Evolutionary conservation across 345 rosid species (phyloP).

Genomic region (Mangifera indica): DNA sequence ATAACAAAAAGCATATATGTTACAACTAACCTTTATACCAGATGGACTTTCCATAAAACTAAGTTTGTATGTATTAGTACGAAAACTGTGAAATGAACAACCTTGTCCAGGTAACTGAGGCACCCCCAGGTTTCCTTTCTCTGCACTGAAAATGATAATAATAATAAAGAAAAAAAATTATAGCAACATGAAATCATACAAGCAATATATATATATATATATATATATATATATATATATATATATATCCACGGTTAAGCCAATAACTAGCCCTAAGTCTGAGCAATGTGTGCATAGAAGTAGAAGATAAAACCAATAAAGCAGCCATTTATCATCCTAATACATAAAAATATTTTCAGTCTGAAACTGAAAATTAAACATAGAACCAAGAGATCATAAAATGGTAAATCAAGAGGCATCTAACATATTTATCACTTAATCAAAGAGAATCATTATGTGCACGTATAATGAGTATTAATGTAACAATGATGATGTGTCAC

Average conservation of each 20-base stretch:
- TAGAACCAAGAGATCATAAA: neutral
- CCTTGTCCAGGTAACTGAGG: constrained; percentile 95
- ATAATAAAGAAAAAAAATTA: too few relatives aligned
- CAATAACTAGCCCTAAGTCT: too few relatives aligned
- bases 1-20: neutral
- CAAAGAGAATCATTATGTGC: too few relatives aligned
- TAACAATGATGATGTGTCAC: too few relatives aligned
- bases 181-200: neutral
- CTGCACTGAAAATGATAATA: constrained; percentile 38
- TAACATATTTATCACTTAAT: too few relatives aligned
- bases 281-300: too few relatives aligned
- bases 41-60: constrained; percentile 98
- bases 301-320: neutral
- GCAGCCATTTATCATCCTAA: neutral
- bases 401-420: too few relatives aligned
- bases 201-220: too few relatives aligned
- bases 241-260: too few relatives aligned
- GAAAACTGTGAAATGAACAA: constrained; percentile 90
- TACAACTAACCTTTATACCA: constrained; percentile 68
- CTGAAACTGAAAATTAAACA: neutral
- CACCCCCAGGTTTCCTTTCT: constrained; percentile 80
- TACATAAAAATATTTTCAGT: neutral
- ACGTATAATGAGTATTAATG: too few relatives aligned
- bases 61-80: constrained; percentile 87
- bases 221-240: too few relatives aligned